Evolutionary conservation across 1,284 basidiomycete genomes (phyloP).

Genomic region (Amylostereum areolatum): DNA sequence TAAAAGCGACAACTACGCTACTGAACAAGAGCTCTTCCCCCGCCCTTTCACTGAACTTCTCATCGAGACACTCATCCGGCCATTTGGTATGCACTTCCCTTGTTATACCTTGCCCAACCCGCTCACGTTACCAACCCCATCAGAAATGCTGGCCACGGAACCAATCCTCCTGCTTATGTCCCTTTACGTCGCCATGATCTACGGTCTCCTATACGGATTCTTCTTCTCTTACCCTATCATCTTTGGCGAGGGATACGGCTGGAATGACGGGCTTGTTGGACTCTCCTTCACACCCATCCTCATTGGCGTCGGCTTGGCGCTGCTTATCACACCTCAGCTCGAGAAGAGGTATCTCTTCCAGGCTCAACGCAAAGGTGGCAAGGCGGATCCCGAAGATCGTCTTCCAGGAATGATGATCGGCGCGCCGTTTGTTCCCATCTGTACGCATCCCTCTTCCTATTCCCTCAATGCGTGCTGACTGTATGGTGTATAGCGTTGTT

Average conservation of each 20-base stretch:
- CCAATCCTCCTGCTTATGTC: conserved; percentile 40
- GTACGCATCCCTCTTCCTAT: conserved; percentile 8
- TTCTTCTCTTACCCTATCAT: conserved; percentile 34
- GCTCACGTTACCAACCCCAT: conserved; percentile 4
- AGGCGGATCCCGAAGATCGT: background rate
- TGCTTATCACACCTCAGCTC: conserved; percentile 28
- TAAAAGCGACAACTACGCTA: conserved; percentile 27
- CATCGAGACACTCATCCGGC: conserved; percentile 22
- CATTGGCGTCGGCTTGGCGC: conserved; percentile 34
- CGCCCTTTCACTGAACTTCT: conserved; percentile 19
- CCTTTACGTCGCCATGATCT: conserved; percentile 41
- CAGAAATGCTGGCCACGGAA: conserved; percentile 35
- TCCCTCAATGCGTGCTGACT: conserved; percentile 28
- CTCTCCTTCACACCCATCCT: conserved; percentile 42
- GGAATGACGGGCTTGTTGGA: conserved; percentile 35
- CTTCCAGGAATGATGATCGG: conserved; percentile 28
- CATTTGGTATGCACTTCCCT: conserved; percentile 20
- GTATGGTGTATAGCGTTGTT: conserved; percentile 31
- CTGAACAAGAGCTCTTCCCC: conserved; percentile 32
- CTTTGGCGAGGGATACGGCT: conserved; percentile 35
- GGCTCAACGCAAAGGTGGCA: conserved; percentile 18
- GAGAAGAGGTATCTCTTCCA: conserved; percentile 27
- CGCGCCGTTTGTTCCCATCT: conserved; percentile 21
- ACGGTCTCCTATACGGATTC: conserved; percentile 22
- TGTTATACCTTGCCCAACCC: conserved; percentile 1